Evolutionary conservation across 805 yeast species (phyloP).

Genomic region (Saturnispora ahearnii): DNA sequence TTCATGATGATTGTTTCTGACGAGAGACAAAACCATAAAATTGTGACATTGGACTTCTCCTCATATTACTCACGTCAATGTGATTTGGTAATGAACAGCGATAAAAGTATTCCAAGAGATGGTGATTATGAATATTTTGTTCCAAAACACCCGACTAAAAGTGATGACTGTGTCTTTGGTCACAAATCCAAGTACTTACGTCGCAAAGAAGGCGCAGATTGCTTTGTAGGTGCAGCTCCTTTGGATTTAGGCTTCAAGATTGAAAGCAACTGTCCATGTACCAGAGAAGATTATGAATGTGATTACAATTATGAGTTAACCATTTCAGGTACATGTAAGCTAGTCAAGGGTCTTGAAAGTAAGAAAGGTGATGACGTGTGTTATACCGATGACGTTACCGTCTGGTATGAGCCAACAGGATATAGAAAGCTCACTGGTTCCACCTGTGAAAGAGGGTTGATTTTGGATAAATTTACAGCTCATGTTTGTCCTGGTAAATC

Average conservation of each 20-base stretch:
- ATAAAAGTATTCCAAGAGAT: slow-evolving; percentile 5
- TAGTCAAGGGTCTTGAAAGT: slow-evolving; percentile 67
- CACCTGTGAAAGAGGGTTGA: slow-evolving; percentile 76
- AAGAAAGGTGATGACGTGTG: slow-evolving; percentile 58
- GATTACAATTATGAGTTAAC: slow-evolving; percentile 74
- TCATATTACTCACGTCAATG: slow-evolving; percentile 47
- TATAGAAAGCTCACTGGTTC: slow-evolving; percentile 79
- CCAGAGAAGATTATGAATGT: slow-evolving; percentile 86
- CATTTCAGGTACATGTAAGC: slow-evolving; percentile 73
- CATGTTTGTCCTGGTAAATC: slow-evolving; percentile 86
- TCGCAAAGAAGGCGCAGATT: slow-evolving; percentile 48
- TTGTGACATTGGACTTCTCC: slow-evolving; percentile 51
- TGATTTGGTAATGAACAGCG: slow-evolving; percentile 29
- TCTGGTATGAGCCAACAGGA: slow-evolving; percentile 85
- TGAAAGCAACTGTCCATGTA: slow-evolving; percentile 67
- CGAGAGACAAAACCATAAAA: slow-evolving; percentile 21
- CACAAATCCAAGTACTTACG: slow-evolving; percentile 54
- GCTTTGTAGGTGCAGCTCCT: slow-evolving; percentile 64
- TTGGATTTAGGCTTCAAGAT: slow-evolving; percentile 48
- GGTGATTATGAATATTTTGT: slow-evolving; percentile 60
- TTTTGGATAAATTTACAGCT: slow-evolving; percentile 55
- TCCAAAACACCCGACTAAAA: slow-evolving; percentile 46
- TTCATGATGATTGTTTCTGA: slow-evolving; percentile 58
- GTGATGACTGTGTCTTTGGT: slow-evolving; percentile 58
- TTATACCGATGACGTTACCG: slow-evolving; percentile 42